Evolutionary conservation across 2,329 filamentous ascomycete species (phyloP).

Genomic region (Macrophomina tecta): DNA sequence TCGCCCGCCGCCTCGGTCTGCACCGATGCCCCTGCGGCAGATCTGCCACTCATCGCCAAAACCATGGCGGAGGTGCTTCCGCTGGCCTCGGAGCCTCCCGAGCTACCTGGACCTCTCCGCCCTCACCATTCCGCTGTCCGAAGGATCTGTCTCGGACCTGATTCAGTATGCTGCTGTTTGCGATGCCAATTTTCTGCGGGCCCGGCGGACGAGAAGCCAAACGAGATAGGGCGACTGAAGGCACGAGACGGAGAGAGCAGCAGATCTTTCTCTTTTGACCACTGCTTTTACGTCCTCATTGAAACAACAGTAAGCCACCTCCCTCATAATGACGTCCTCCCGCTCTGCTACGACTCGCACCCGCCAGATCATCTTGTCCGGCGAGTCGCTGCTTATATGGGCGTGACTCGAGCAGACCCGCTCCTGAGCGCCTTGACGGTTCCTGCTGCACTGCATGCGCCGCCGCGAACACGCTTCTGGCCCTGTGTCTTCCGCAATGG

Average conservation of each 20-base stretch:
- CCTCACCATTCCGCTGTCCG: not conserved
- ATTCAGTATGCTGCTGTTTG: not conserved
- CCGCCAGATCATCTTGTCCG: not conserved
- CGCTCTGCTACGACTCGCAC: not conserved
- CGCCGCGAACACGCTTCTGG: not conserved
- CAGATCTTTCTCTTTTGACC: not conserved
- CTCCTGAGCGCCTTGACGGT: conserved; percentile 11
- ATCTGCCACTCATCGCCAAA: conserved; percentile 12
- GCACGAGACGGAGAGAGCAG: not conserved
- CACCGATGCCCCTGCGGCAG: conserved; percentile 21
- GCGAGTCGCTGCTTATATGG: conserved; percentile 8
- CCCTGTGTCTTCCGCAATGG: not conserved
- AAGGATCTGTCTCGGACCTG: conserved; percentile 17
- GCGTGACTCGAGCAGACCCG: conserved; percentile 17
- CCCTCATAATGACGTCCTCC: conserved; percentile 6
- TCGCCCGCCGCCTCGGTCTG: conserved; percentile 9
- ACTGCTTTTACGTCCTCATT: not conserved
- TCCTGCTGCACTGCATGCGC: conserved; percentile 13
- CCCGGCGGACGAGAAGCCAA: not conserved
- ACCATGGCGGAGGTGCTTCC: not conserved
- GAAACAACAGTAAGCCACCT: not conserved
- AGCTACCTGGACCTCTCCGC: not conserved
- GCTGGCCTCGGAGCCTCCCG: not conserved
- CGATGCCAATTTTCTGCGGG: not conserved
- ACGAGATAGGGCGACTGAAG: not conserved